Conservation (phyloP, 768 basidiomycete genomes). For the Mycena capillaripes region DNA sequence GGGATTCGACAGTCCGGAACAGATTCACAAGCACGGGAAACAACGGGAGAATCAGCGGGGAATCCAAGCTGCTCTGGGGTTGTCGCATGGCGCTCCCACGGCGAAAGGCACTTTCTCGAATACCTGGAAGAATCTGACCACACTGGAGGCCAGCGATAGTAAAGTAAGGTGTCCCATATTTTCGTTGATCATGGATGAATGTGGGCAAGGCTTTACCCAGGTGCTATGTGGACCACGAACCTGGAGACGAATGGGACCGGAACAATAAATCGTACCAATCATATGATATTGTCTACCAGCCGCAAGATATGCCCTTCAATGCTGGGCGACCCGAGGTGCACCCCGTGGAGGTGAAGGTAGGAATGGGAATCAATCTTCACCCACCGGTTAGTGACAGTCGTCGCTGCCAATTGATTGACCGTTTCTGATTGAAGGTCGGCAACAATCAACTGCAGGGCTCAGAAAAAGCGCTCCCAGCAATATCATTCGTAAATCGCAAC, state of each 20-base stretch:
- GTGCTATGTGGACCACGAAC: background rate
- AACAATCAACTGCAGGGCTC: background rate
- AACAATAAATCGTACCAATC: constrained; percentile 7
- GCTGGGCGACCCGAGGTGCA: background rate
- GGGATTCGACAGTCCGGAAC: background rate
- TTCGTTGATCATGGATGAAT: background rate
- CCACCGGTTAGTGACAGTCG: constrained; percentile 11
- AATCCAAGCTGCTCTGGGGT: background rate
- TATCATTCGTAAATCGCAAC: constrained; percentile 6
- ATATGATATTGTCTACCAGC: background rate
- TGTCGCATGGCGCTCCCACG: background rate
- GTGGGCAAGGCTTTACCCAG: constrained; percentile 4
- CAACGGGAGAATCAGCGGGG: background rate
- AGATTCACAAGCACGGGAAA: background rate
- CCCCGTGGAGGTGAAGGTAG: constrained; percentile 14
- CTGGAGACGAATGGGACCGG: background rate
- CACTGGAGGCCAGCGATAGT: background rate
- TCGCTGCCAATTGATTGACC: background rate
- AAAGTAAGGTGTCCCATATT: background rate
- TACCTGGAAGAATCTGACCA: background rate
- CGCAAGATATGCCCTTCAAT: background rate
- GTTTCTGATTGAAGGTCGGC: background rate
- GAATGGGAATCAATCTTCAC: constrained; percentile 17
- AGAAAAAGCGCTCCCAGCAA: background rate
- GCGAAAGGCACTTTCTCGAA: background rate